Base-by-base conservation (phyloP, 1,284 basidiomycete genomes). In the Papiliotrema laurentii region DNA sequence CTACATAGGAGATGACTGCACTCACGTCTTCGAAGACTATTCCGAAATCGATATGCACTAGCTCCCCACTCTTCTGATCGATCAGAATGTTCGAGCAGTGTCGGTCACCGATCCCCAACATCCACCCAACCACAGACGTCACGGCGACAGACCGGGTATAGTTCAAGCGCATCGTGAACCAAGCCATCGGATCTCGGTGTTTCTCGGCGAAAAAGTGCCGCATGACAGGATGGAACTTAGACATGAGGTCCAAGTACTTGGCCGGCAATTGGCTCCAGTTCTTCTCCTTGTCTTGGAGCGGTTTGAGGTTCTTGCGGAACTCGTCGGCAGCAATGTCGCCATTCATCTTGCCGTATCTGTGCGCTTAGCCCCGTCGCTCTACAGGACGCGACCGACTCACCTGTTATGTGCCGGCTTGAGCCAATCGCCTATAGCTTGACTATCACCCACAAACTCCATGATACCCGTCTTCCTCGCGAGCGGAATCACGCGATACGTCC, bases 1-100 rank as follows among this genome's bases (percentile, higher is more conserved):
- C 22, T 49, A 16, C 26, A 24, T 19, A 3, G 6, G 5, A 18
- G 5, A 13, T 47, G 5, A 19, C 41, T 18, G 34, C 4, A 60
- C 79, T 61, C 51, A 87, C 89, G 77, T 91, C 89, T 59, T 97
- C 96, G 71, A 98, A 98, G 0, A 92, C 91, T 48, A 97, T 89
- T 2, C 94, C 94, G 27, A 98, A 80, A 73, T 98, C 94, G 47
- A 98, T 98, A 68, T 97, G 89, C 4, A 93, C 82, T 28, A 94
- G 79, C 69, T 97, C 91, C 21, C 94, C 94, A 11, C 81, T 85
- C 30, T 72, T 72, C 50, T 82, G 82, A 69, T 97, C 92, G 49
- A 98, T 78, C 38, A 98, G 78, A 58, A 98, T 96, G 70, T 98
- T 98, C 34, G 86, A 87, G 6, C 83, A 81, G 68, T 98, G 94